Evolutionary conservation across 163 green algal genomes (phyloP).

Genomic region (Scenedesmus sp.): DNA sequence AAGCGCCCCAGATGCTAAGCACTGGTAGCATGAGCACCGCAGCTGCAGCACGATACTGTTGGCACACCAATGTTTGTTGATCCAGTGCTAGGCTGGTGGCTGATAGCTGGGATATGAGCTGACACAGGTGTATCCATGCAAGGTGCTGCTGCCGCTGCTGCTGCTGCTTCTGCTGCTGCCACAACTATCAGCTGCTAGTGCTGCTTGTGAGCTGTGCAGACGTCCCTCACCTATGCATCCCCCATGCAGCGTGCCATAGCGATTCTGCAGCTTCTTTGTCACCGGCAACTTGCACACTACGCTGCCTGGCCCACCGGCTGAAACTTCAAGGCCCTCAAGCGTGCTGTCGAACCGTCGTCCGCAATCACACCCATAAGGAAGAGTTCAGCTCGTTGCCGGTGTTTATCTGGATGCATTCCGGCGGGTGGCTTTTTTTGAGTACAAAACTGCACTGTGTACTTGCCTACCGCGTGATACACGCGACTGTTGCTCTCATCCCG

Average conservation of each 20-base stretch:
- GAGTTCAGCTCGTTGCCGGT: neutral
- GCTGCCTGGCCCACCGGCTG: neutral
- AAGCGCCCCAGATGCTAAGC: neutral
- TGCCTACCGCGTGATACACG: neutral
- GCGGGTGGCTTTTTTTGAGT: neutral
- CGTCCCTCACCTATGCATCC: conserved; percentile 66
- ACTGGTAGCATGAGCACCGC: neutral
- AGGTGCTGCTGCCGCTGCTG: neutral
- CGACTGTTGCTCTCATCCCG: too few species aligned
- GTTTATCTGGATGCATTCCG: neutral
- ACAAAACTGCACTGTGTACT: neutral
- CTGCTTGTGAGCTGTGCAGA: neutral
- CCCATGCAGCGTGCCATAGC: conserved; percentile 69
- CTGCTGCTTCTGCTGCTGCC: neutral
- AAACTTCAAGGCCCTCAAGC: conserved; percentile 15
- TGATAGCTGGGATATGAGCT: too few species aligned
- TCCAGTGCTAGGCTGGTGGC: too few species aligned
- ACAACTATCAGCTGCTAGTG: neutral
- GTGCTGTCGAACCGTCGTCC: conserved; percentile 38
- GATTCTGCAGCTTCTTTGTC: conserved; percentile 26
- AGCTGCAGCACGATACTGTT: too few species aligned
- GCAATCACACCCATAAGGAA: conserved; percentile 16
- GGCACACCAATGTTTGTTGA: too few species aligned
- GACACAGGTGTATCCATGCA: too few species aligned
- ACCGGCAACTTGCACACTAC: conserved; percentile 35